These are phyloP conservation scores for Colletotrichum chrysophilum DNA, from an alignment of 2,329 filamentous ascomycete species.

Conservation along the genomic window DNA sequence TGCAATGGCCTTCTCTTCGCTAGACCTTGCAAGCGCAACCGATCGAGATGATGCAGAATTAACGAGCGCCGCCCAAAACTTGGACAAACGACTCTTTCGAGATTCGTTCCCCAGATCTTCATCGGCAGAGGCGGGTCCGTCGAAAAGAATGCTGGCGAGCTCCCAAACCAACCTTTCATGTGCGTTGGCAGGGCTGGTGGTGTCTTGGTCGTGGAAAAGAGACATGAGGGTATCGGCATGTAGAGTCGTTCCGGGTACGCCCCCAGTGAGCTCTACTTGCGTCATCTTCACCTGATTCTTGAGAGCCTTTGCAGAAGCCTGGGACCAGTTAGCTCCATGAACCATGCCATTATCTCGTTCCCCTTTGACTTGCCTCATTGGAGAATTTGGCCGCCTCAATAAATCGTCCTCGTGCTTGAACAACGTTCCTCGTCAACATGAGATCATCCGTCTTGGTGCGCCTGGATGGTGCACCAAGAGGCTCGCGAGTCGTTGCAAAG, in stretches of 20 bases:
- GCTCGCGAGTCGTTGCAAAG: conserved; percentile 45
- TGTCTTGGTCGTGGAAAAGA: conserved; percentile 45
- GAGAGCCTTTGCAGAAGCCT: conserved; percentile 63
- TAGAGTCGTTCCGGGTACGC: conserved; percentile 64
- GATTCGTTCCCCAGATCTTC: conserved; percentile 42
- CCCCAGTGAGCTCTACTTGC: conserved; percentile 56
- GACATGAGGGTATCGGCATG: conserved; percentile 38
- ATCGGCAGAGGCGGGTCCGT: conserved; percentile 58
- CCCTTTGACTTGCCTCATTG: conserved; percentile 49
- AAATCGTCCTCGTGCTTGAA: conserved; percentile 69
- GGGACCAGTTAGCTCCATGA: conserved; percentile 23
- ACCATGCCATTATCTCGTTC: neutral
- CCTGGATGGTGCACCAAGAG: neutral
- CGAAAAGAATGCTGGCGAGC: conserved; percentile 85
- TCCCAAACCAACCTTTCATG: conserved; percentile 85
- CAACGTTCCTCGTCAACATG: conserved; percentile 57
- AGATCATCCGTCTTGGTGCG: conserved; percentile 52
- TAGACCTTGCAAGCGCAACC: conserved; percentile 63
- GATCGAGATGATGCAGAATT: conserved; percentile 60
- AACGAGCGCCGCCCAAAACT: conserved; percentile 71
- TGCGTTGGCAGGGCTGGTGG: conserved; percentile 48
- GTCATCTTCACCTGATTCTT: conserved; percentile 61
- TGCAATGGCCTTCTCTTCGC: conserved; percentile 84
- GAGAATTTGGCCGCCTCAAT: conserved; percentile 69
- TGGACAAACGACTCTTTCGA: conserved; percentile 70